Base-by-base conservation (phyloP, 148 eudicot genomes). In the Talinum fruticosum region DNA sequence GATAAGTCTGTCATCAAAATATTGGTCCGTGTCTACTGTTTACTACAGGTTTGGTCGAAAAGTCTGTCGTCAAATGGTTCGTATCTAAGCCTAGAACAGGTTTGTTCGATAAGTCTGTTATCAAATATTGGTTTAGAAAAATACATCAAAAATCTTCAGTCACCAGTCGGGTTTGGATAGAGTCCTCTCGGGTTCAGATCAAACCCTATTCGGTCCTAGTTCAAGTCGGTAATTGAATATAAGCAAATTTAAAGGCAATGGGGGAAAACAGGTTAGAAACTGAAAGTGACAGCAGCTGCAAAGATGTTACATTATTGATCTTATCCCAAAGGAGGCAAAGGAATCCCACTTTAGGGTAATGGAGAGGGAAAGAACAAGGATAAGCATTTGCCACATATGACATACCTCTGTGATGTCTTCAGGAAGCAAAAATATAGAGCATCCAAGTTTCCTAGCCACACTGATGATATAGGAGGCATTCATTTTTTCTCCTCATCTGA, bases 401-500 rank as follows among this genome's bases (percentile, higher is more conserved):
- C 37, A 62, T 89, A 96, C 99, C 99, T 93, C 98, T 12, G 94
- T 93, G 79, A 96, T 81, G 79, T 96, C 99, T 82, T 96, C 98
- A 36, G 99, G 98, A 79, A 96, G 98, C 87, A 96, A 87, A 83
- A 96, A 96, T 86, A 96, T 93, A 26, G 99, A 90, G 81, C 99
- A 96, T 66, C 99, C 99, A 75, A 96, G 97, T 85, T 96, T 96
- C 85, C 99, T 90, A 37, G 99, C 99, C 33, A 93, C 86, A 79
- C 99, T 96, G 87, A 96, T 96, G 76, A 93, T 90, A 82, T 96
- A 96, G 37, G 95, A 90, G 74, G 99, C 99, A 75, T 96, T 96
- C 99, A 96, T 96, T 85, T 92, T 89, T 93, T 96, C 91, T 93
- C 95, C 79, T 93, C 99, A 75, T 91, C 99, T 96, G 77, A 71